Evolutionary conservation across 345 rosid species (phyloP), one percentile per base, ranked within the genome.

Genomic region (Aquilaria sinensis): DNA sequence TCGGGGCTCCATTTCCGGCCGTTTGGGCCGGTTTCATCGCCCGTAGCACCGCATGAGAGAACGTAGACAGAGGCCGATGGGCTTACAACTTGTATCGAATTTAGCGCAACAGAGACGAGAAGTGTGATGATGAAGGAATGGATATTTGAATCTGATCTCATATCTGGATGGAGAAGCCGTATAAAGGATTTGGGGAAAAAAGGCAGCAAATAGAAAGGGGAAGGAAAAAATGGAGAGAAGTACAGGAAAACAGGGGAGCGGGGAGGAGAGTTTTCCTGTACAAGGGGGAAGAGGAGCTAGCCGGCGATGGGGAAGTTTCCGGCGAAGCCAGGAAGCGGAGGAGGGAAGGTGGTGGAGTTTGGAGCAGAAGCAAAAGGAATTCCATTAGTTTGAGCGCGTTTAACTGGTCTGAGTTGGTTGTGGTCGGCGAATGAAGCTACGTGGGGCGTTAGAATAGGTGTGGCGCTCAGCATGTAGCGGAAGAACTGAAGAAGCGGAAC

Each of bases 1-100:
- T 84, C 90, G 1, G 79, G 53, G 2, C n/a, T 52, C 87, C 90
- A 87, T 47, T 31, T 67, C 31, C 79, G 71, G 2, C 81, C 84
- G 11, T 78, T 73, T 5, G 72, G 31, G 49, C 80, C 93, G 7
- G 62, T 16, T 0, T 41, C 78, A 8, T 53, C 69, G 3, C 53
- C 66, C 2, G 67, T 60, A 11, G 84, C 71, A 2, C 90, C 90
- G 29, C 90, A 87, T 33, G 68, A 56, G 23, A 86, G 33, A 15
- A 60, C 15, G 50, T 72, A 74, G 14, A 15, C 34, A 45, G 77
- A 31, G 15, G 48, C 58, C 9, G 75, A 30, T 23, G 60, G 47
- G 32, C 51, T 34, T 12, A 60, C 61, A 48, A 53, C 67, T 12
- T 52, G 62, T 43, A 68, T 29, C 12, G 67, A 34, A 60, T 58